Evolutionary conservation across 495 filamentous ascomycete species (phyloP), one percentile per base, ranked within the genome.

Genomic region (Annulohypoxylon nitens): DNA sequence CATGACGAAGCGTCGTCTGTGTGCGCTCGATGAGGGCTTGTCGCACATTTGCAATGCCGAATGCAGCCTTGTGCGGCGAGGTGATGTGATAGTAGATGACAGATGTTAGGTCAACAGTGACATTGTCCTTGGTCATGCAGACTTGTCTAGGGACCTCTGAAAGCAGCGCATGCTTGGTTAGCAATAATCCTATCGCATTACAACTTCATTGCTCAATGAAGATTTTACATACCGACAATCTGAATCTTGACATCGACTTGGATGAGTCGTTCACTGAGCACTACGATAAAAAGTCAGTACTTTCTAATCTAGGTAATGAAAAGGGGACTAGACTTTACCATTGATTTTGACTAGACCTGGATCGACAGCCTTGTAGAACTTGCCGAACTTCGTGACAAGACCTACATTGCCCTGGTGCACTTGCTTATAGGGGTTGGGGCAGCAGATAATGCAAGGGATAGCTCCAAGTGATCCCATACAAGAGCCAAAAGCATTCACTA

Each of bases 51-150:
- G 89, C 81, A 81, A 99, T 98, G 70, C 96, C 97, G 80, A 99
- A 99, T 43, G 97, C 97, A 65, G 95, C 93, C 84, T 97, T 97
- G 88, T 98, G 96, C 1, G 96, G 96, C 7, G 93, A 93, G 61
- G 88, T 91, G 78, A 99, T 93, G 87, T 97, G 93, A 86, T 99
- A 99, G 88, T 99, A 99, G 85, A 99, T 99, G 71, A 99, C 96
- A 30, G 92, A 95, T 37, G 94, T 98, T 66, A 99, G 87, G 76
- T 95, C 89, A 50, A 99, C 88, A 25, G 91, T 97, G 66, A 98
- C 96, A 75, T 98, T 98, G 85, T 99, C 96, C 82, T 97, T 98
- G 81, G 97, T 99, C 95, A 99, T 99, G 88, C 95, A 98, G 75
- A 95, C 89, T 83, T 99, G 96, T 79, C 93, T 88, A 6, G 96